These are phyloP conservation scores for Elongisporangium prolatum DNA, from an alignment of 352 stramenopile genomes.

Conservation along the genomic window DNA sequence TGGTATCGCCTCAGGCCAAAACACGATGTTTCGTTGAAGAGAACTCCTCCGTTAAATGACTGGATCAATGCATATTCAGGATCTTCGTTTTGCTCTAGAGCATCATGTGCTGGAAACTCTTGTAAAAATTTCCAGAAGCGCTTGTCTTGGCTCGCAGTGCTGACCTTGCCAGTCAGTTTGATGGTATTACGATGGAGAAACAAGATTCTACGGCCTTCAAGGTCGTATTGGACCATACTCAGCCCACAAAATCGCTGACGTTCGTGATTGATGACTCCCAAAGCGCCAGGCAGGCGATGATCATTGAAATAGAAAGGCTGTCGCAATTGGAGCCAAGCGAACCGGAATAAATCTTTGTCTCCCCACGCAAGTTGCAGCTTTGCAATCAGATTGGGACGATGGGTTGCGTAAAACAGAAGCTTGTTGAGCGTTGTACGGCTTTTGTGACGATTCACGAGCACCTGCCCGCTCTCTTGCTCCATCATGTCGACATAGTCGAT, in stretches of 20 bases:
- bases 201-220: constrained; percentile 23
- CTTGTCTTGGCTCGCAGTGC: constrained; percentile 9
- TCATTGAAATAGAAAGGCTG: constrained; percentile 34
- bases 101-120: constrained; percentile 15
- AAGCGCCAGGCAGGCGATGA: constrained; percentile 25
- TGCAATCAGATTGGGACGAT: constrained; percentile 33
- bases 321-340: constrained; percentile 35
- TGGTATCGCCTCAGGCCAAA: constrained; percentile 58
- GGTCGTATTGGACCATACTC: constrained; percentile 49
- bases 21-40: constrained; percentile 68
- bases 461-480: constrained; percentile 50
- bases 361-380: constrained; percentile 50
- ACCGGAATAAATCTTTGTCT: constrained; percentile 55
- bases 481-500: constrained; percentile 39
- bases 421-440: constrained; percentile 32
- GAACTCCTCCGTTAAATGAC: constrained; percentile 48
- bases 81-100: constrained; percentile 14
- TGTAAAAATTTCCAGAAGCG: constrained; percentile 43
- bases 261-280: constrained; percentile 31
- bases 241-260: constrained; percentile 36
- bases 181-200: constrained; percentile 57
- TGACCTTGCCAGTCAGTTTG: constrained; percentile 43
- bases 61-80: constrained; percentile 27
- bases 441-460: constrained; percentile 29
- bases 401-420: constrained; percentile 40